These are phyloP conservation scores for Thelonectria rubi DNA, from an alignment of 2,329 filamentous ascomycete genomes.

Conservation along the genomic window DNA sequence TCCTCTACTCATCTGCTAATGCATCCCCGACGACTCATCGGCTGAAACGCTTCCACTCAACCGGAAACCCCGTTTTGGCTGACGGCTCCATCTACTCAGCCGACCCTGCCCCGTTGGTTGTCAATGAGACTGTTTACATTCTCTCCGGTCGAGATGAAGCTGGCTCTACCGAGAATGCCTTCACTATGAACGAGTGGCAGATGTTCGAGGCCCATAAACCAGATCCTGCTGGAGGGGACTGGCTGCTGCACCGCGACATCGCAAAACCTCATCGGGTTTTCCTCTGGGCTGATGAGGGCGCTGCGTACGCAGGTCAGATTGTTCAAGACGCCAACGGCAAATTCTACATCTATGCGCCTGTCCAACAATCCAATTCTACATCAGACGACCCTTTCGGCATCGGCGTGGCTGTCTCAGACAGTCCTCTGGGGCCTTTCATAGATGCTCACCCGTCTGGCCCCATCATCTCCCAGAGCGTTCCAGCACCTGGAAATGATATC, in stretches of 20 bases:
- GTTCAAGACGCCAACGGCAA: constrained; percentile 45
- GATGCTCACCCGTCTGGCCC: constrained; percentile 48
- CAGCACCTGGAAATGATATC: constrained; percentile 44
- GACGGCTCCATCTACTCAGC: constrained; percentile 50
- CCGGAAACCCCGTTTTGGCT: constrained; percentile 49
- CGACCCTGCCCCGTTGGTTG: constrained; percentile 50
- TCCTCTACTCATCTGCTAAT: not conserved
- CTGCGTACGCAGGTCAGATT: constrained; percentile 49
- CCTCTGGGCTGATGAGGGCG: constrained; percentile 46
- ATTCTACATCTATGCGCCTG: constrained; percentile 50
- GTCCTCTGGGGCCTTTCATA: constrained; percentile 46
- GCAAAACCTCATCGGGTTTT: constrained; percentile 46
- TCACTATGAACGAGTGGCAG: constrained; percentile 51
- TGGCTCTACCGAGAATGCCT: constrained; percentile 39
- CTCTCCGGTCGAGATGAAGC: constrained; percentile 48
- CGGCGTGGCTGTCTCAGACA: constrained; percentile 49
- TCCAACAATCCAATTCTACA: constrained; percentile 42
- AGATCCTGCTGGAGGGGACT: constrained; percentile 43
- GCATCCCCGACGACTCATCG: not conserved
- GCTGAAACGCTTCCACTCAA: constrained; percentile 36
- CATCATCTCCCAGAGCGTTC: constrained; percentile 48
- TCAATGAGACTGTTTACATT: constrained; percentile 50
- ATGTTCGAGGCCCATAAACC: constrained; percentile 44
- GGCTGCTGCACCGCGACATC: constrained; percentile 46
- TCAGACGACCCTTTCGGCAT: constrained; percentile 49